phyloP scores from a whole-genome alignment of 106 monocot species.

The Acorus gramineus region DNA sequence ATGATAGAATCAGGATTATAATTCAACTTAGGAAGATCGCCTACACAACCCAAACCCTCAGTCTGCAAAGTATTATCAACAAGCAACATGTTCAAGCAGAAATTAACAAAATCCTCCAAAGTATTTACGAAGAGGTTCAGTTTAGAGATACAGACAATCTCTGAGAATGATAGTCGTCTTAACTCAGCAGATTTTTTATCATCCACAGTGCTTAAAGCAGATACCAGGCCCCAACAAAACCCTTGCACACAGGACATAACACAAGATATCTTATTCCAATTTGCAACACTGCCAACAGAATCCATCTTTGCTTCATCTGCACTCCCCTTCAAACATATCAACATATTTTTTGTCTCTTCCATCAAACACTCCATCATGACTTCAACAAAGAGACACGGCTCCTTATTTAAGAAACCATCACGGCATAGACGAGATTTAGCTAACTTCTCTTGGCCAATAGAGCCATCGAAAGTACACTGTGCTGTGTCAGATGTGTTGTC shows the following conservation, averaged over 20 bases:
- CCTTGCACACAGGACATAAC: constrained; percentile 64
- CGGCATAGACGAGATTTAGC: constrained; percentile 5
- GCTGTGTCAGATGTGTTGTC: constrained; percentile 6
- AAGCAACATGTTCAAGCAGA: constrained; percentile 39
- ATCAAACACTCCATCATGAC: constrained; percentile 30
- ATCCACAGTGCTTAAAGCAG: constrained; percentile 22
- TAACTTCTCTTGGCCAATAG: not conserved
- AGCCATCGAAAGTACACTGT: constrained; percentile 6
- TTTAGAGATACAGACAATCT: constrained; percentile 24
- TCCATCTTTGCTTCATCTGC: constrained; percentile 16
- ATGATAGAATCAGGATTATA: constrained; percentile 13
- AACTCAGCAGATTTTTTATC: constrained; percentile 6
- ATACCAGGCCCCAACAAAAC: constrained; percentile 59
- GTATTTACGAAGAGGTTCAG: constrained; percentile 23
- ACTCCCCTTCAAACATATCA: constrained; percentile 9
- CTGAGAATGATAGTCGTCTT: constrained; percentile 2
- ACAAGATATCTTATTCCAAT: constrained; percentile 36
- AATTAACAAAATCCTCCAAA: constrained; percentile 47
- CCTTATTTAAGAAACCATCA: not conserved
- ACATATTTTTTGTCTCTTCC: constrained; percentile 17
- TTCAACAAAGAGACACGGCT: constrained; percentile 31
- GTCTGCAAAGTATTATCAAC: constrained; percentile 4
- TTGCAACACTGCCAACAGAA: constrained; percentile 5
- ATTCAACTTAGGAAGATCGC: constrained; percentile 4
- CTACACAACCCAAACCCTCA: not conserved